phyloP scores from a whole-genome alignment of 2,329 filamentous ascomycete genomes.

The Pseudogymnoascus sp. region DNA sequence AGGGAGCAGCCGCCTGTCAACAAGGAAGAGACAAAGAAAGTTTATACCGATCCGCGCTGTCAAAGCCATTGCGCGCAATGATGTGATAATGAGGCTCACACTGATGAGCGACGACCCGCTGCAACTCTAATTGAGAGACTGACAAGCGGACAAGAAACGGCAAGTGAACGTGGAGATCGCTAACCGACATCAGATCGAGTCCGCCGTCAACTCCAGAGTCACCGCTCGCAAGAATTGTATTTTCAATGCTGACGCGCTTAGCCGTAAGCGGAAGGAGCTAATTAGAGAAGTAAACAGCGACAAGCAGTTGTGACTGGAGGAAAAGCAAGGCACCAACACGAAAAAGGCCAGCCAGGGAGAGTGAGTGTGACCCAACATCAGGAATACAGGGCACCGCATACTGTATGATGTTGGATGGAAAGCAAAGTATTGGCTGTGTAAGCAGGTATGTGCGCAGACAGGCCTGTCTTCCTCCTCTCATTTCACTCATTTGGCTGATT shows the following conservation, averaged over 20 bases:
- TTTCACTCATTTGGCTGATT: neutral
- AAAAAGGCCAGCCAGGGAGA: too few species aligned
- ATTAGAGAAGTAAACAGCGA: neutral
- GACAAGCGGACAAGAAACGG: neutral
- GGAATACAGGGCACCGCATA: neutral
- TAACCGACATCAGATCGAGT: neutral
- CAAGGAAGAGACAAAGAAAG: conserved; percentile 1
- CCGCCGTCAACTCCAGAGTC: neutral
- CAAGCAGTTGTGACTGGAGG: neutral
- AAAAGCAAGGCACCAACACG: neutral
- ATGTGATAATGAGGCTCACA: conserved; percentile 4
- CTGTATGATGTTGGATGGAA: neutral
- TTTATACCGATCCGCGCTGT: conserved; percentile 2
- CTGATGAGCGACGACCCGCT: neutral
- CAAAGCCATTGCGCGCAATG: conserved; percentile 4
- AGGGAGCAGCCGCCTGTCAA: conserved; percentile 1
- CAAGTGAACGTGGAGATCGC: neutral
- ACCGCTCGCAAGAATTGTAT: neutral
- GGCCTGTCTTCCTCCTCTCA: neutral
- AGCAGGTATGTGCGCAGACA: neutral
- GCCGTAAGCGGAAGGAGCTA: neutral
- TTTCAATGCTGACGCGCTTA: neutral
- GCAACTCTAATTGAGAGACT: conserved; percentile 2
- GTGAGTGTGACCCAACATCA: neutral
- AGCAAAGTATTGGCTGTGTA: neutral